phyloP scores from a whole-genome alignment of 1,284 basidiomycete species.

The Leccinum griseonigrum region DNA sequence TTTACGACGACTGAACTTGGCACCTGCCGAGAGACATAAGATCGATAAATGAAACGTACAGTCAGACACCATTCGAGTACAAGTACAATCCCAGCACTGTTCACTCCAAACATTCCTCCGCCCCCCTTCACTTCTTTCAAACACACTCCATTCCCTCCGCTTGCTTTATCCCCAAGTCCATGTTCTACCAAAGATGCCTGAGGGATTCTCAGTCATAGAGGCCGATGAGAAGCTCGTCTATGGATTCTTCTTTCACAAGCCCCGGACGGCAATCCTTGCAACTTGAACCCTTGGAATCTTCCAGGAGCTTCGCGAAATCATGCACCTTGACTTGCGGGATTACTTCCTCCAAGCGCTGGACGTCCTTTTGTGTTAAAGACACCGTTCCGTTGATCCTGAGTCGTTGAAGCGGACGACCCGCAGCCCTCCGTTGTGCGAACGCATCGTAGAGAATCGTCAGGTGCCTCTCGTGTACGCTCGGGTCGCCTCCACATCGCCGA shows the following conservation, averaged over 20 bases:
- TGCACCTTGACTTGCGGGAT: not conserved
- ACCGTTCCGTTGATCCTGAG: not conserved
- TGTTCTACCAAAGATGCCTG: not conserved
- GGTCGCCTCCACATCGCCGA: not conserved
- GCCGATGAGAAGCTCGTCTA: not conserved
- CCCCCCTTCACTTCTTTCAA: too few species aligned
- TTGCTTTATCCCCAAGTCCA: not conserved
- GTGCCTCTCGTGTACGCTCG: not conserved
- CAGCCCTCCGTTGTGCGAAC: not conserved
- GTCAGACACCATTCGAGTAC: not conserved
- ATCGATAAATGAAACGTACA: not conserved
- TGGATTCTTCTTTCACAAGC: not conserved
- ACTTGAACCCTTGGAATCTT: not conserved
- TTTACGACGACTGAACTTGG: too few species aligned
- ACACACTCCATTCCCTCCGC: not conserved
- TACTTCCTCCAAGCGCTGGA: not conserved
- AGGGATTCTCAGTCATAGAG: not conserved
- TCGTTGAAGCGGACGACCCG: not conserved
- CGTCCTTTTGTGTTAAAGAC: not conserved
- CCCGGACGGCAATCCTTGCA: not conserved
- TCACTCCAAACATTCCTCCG: too few species aligned
- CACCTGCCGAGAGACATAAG: too few species aligned
- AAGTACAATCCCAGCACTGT: not conserved
- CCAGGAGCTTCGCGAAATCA: not conserved
- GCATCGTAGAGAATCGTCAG: not conserved